Evolutionary conservation across 2,329 filamentous ascomycete species (phyloP).

Genomic region (Coleophoma cylindrospora): DNA sequence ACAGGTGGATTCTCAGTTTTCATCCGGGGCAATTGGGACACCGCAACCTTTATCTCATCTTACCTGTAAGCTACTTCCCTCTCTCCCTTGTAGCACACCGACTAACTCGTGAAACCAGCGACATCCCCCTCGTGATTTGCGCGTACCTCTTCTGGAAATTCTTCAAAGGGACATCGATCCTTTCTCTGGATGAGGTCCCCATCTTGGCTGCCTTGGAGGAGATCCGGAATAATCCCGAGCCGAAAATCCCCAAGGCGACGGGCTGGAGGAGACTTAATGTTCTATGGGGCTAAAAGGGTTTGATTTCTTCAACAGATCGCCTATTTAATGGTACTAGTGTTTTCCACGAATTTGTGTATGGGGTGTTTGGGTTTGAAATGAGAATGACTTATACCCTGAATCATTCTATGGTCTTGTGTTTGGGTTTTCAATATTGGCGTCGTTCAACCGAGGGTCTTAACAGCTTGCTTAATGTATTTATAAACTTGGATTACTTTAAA

Average conservation of each 20-base stretch:
- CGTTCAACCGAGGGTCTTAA: no score
- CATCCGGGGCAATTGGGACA: constrained; percentile 52
- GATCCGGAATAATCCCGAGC: constrained; percentile 28
- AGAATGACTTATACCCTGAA: no score
- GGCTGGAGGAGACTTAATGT: constrained; percentile 28
- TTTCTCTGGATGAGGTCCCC: constrained; percentile 31
- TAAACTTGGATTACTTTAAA: no score
- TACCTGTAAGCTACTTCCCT: constrained; percentile 48
- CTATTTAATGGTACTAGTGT: no score
- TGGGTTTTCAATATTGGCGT: no score
- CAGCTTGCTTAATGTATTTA: no score
- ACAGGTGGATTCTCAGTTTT: constrained; percentile 66
- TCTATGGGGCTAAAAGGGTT: constrained; percentile 24
- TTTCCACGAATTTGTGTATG: no score
- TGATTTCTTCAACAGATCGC: no score
- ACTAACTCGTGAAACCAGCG: constrained; percentile 19
- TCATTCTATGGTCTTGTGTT: no score
- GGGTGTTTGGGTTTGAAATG: no score
- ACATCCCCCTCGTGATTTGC: constrained; percentile 34
- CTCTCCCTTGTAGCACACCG: background rate
- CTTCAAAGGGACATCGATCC: constrained; percentile 40
- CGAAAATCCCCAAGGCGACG: constrained; percentile 18
- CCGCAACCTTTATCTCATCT: constrained; percentile 52
- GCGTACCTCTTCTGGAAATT: constrained; percentile 48
- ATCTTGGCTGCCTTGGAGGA: constrained; percentile 32